Evolutionary conservation across 2,329 filamentous ascomycete genomes (phyloP), one percentile per base, ranked within the genome.

Genomic region (Aspergillus sp.): DNA sequence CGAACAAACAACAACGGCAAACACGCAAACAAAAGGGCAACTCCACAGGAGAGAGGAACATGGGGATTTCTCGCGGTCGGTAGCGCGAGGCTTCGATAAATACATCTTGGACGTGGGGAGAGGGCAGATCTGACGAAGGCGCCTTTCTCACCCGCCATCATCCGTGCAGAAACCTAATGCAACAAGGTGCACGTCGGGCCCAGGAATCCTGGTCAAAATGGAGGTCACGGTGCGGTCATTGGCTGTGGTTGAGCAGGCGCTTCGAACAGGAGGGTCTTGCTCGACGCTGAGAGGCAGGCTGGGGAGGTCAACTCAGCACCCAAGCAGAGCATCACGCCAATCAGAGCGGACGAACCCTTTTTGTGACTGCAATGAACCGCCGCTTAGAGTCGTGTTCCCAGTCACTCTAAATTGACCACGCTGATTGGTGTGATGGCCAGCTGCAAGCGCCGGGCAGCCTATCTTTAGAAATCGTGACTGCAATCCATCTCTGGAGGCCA

Each of bases 151-250:
- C 58, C 60, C 52, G 48, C 57, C 63, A 62, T 55, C 52, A 61
- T 54, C 51, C 47, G 63, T 72, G 69, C 64, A 73, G 69, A 66
- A 41, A 69, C 66, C 73, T 74, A 74, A 68, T 76, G 73, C 74
- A 75, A 15, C 57, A 68, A 66, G 68, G 69, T 59, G 72, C 72
- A 75, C 71, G 55, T 56, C 58, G 57, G 60, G 60, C 46, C 64
- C 54, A 64, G 57, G 57, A 57, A 58, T 54, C 63, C 63, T 61
- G 58, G 45, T 51, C 31, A 54, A 58, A 56, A 45, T 28, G 31
- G 52, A 25, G 28, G 31, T 63, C 52, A 46, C 58, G 31, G 34
- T 58, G 62, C 61, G 62, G 53, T 55, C 62, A 69, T 69, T 68
- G 68, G 63, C 57, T 50, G 41, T 63, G 46, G n/a, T 23, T 31